These are phyloP conservation scores for Rauvolfia tetraphylla DNA, from an alignment of 257 asterid genomes.

Conservation along the genomic window DNA sequence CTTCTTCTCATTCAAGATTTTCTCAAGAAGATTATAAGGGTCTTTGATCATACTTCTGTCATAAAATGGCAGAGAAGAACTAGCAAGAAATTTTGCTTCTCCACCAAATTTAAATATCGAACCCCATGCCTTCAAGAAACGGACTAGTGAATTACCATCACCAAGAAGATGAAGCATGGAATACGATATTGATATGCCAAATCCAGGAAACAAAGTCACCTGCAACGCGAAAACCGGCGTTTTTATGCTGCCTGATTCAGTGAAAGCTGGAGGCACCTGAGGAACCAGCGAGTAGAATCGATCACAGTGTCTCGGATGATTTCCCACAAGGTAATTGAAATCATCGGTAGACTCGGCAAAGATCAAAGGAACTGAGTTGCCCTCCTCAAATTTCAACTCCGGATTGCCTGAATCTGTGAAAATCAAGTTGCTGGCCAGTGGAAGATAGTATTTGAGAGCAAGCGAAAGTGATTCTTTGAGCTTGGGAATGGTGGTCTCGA, in stretches of 20 bases:
- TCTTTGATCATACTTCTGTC: conserved; percentile 40
- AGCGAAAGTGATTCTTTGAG: conserved; percentile 45
- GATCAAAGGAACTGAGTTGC: conserved; percentile 37
- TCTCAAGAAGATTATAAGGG: conserved; percentile 25
- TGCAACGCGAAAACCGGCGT: conserved; percentile 37
- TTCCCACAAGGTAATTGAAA: conserved; percentile 26
- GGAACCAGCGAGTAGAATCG: conserved; percentile 38
- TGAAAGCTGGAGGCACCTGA: conserved; percentile 20
- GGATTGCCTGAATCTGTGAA: conserved; percentile 20
- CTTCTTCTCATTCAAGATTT: conserved; percentile 21
- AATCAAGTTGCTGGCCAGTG: conserved; percentile 36
- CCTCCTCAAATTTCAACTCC: conserved; percentile 22
- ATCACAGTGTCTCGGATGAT: conserved; percentile 32
- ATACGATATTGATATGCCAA: conserved; percentile 42
- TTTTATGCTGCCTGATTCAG: conserved; percentile 13
- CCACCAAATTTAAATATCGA: conserved; percentile 7
- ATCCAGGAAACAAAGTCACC: conserved; percentile 38
- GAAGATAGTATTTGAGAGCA: conserved; percentile 43
- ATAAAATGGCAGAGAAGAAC: conserved; percentile 25
- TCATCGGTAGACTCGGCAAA: conserved; percentile 28
- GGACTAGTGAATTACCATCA: conserved; percentile 35
- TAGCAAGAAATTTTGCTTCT: conserved; percentile 4
- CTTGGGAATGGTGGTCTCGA: conserved; percentile 31
- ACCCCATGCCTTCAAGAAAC: conserved; percentile 44
- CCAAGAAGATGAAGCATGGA: conserved; percentile 35